phyloP scores from a whole-genome alignment of 2,329 filamentous ascomycete genomes.

The Emergomyces orientalis region DNA sequence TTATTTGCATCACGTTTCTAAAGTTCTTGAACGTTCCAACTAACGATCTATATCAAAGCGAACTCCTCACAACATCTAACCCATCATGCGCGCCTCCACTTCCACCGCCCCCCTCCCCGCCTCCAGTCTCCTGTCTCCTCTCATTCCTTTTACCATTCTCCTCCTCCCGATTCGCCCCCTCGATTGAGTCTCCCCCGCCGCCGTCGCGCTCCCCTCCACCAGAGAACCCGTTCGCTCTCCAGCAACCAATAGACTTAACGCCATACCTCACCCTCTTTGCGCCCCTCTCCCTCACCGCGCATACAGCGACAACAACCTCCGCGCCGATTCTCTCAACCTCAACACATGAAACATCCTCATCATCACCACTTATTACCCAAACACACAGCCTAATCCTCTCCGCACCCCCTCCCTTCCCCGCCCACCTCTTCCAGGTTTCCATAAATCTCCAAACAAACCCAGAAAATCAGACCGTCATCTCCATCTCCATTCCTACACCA shows the following conservation, averaged over 20 bases:
- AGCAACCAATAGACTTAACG: conserved; percentile 46
- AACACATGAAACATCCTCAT: conserved; percentile 15
- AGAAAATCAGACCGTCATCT: conserved; percentile 28
- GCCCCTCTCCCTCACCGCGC: conserved; percentile 47
- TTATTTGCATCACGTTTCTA: conserved; percentile 7
- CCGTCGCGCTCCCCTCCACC: conserved; percentile 34
- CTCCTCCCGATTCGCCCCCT: conserved; percentile 10
- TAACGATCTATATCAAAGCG: conserved; percentile 22
- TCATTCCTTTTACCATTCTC: conserved; percentile 35
- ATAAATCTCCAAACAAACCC: conserved; percentile 30
- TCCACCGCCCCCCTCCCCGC: conserved; percentile 18
- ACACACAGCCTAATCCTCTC: conserved; percentile 30
- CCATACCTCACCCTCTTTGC: conserved; percentile 65
- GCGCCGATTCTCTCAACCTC: conserved; percentile 3
- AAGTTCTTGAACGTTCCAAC: conserved; percentile 13
- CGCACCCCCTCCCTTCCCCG: conserved; percentile 29
- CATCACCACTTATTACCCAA: conserved; percentile 19
- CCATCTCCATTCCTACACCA: conserved; percentile 22
- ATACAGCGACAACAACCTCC: conserved; percentile 18
- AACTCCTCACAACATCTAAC: conserved; percentile 25
- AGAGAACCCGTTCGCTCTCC: conserved; percentile 57
- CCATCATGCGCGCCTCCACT: conserved; percentile 19
- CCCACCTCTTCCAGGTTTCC: conserved; percentile 25
- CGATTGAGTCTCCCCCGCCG: conserved; percentile 14
- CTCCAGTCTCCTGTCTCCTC: conserved; percentile 30